A percentile compares a stretch with the other conserved stretches of the same genome.
phyloP scores from a whole-genome alignment of 768 basidiomycete genomes.

The Dacryopinax primogenitus region DNA sequence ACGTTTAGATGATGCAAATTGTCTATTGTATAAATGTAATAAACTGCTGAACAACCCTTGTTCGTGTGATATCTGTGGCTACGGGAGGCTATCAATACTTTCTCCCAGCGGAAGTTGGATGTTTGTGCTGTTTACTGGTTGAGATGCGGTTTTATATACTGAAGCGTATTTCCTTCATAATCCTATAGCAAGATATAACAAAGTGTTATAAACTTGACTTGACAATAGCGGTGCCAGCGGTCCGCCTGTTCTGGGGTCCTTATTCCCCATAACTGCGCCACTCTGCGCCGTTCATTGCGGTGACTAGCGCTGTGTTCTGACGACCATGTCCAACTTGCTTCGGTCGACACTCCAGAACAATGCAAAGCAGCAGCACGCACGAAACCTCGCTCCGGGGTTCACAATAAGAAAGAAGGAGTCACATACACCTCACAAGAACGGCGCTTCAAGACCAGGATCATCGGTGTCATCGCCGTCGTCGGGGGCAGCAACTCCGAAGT shows the following conservation, averaged over 20 bases:
- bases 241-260: not conserved
- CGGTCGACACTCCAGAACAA: conserved; percentile 1
- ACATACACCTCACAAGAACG: not conserved
- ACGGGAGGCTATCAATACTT: too few species aligned
- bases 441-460: not conserved
- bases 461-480: not conserved
- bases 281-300: not conserved
- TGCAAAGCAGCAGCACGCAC: conserved; percentile 5
- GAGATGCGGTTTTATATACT: too few species aligned
- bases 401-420: not conserved
- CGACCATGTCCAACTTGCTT: conserved; percentile 5
- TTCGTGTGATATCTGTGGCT: too few species aligned
- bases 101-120: too few species aligned
- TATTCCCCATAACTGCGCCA: not conserved
- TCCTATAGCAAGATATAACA: too few species aligned
- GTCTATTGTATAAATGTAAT: not conserved
- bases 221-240: conserved; percentile 2
- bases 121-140: too few species aligned
- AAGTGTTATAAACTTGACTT: not conserved
- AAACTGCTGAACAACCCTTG: too few species aligned
- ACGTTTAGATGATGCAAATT: not conserved
- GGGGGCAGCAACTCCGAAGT: not conserved
- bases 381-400: not conserved
- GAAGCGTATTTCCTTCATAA: too few species aligned
- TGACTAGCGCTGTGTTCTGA: not conserved